These are phyloP conservation scores for Penicillium mononematosum DNA, from an alignment of 495 filamentous ascomycete genomes.

Conservation along the genomic window DNA sequence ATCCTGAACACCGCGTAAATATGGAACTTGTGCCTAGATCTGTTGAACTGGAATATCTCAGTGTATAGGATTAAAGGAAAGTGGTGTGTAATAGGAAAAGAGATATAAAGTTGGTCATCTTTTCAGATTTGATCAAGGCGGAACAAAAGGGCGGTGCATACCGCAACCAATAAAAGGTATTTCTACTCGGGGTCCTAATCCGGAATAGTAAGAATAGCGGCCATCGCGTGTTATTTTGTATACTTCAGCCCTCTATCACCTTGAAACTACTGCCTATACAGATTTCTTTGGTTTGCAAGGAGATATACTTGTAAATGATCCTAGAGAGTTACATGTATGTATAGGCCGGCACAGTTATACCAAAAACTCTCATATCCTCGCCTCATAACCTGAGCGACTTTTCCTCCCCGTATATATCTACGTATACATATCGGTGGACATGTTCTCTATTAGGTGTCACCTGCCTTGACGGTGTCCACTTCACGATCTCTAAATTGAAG, in stretches of 20 bases:
- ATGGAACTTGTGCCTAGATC: background rate
- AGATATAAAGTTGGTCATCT: background rate
- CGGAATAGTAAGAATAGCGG: constrained; percentile 9
- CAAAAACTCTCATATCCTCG: too few species aligned
- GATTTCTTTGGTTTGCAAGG: background rate
- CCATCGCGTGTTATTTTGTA: background rate
- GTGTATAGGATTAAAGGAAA: background rate
- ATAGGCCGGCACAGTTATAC: too few species aligned
- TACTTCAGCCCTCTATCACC: background rate
- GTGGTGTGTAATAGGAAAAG: background rate
- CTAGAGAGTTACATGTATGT: too few species aligned
- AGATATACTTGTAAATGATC: too few species aligned
- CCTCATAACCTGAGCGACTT: too few species aligned
- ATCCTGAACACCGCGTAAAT: background rate
- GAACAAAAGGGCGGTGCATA: background rate
- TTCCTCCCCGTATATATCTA: too few species aligned
- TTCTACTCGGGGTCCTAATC: constrained; percentile 7
- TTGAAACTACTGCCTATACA: too few species aligned
- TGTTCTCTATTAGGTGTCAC: too few species aligned
- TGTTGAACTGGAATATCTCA: background rate
- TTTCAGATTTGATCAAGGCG: background rate
- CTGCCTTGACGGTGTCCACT: too few species aligned
- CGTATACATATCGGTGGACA: too few species aligned
- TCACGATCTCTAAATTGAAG: too few species aligned
- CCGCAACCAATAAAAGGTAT: background rate